A percentile compares a stretch with the other conserved stretches of the same genome.
Conservation (phyloP, 1,139 yeast species). For the Geotrichum reessii region DNA sequence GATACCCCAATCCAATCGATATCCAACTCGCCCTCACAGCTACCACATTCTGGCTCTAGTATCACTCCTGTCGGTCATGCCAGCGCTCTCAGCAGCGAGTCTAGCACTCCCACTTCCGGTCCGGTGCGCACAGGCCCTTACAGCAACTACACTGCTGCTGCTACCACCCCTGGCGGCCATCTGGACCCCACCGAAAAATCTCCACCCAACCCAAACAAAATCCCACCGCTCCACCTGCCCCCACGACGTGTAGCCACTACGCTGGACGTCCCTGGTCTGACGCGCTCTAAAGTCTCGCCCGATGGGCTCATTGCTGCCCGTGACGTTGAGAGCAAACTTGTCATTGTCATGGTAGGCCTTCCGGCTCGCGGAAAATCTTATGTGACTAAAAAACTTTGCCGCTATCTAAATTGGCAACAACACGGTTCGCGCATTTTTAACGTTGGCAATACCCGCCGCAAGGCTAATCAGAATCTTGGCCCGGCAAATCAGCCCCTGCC, state of each 20-base stretch:
- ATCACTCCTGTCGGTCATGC: background rate
- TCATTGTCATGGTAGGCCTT: constrained; percentile 89
- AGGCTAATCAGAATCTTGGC: constrained; percentile 56
- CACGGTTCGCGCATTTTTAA: constrained; percentile 86
- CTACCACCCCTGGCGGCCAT: background rate
- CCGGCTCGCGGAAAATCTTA: constrained; percentile 93
- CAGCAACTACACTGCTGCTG: background rate
- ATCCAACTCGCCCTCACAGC: constrained; percentile 12
- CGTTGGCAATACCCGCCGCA: constrained; percentile 88
- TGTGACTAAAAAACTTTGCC: constrained; percentile 79
- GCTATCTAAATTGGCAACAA: constrained; percentile 88
- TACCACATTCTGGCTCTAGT: background rate
- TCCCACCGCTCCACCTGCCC: constrained; percentile 3
- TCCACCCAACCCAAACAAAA: no score
- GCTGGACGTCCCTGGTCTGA: constrained; percentile 87
- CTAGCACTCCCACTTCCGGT: background rate
- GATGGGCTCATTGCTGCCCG: constrained; percentile 72
- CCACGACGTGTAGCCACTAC: constrained; percentile 56
- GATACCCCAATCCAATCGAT: constrained; percentile 18
- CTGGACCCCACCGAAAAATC: background rate
- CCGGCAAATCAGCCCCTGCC: constrained; percentile 71
- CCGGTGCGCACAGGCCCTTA: background rate
- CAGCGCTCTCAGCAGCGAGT: background rate
- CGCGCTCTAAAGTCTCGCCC: constrained; percentile 74
- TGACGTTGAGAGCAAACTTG: constrained; percentile 75